These are phyloP conservation scores for Ramaria rubella DNA, from an alignment of 768 basidiomycete species.

Conservation along the genomic window DNA sequence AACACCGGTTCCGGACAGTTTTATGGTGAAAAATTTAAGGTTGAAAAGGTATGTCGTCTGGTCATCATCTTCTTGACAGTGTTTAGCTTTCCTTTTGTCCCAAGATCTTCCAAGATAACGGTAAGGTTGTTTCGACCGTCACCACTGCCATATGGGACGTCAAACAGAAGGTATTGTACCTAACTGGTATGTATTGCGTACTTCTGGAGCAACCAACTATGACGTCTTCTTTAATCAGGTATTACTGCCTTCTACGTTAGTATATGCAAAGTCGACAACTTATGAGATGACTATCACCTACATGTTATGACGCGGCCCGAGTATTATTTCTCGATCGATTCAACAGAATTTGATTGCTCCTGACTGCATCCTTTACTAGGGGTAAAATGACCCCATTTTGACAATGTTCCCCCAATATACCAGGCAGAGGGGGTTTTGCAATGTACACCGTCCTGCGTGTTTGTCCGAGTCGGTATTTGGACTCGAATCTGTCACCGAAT, in stretches of 20 bases:
- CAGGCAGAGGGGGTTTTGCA: too few species aligned
- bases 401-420: too few species aligned
- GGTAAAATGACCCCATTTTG: too few species aligned
- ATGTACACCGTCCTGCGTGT: too few species aligned
- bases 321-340: too few species aligned
- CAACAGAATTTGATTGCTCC: too few species aligned
- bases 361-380: too few species aligned
- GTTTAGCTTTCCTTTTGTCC: conserved; percentile 10
- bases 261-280: neutral
- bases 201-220: neutral
- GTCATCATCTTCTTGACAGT: neutral
- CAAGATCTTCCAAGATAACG: conserved; percentile 65
- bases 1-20: conserved; percentile 47
- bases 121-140: conserved; percentile 45
- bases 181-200: conserved; percentile 43
- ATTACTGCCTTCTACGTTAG: neutral
- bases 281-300: too few species aligned
- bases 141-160: conserved; percentile 55
- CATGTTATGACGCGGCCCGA: too few species aligned
- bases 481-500: too few species aligned
- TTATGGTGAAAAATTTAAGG: conserved; percentile 52
- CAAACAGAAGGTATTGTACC: conserved; percentile 41
- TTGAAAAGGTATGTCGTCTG: conserved; percentile 42
- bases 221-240: neutral
- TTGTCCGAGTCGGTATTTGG: too few species aligned